Base-by-base conservation (phyloP, 2,329 filamentous ascomycete species). In the Hymenoscyphus linearis region DNA sequence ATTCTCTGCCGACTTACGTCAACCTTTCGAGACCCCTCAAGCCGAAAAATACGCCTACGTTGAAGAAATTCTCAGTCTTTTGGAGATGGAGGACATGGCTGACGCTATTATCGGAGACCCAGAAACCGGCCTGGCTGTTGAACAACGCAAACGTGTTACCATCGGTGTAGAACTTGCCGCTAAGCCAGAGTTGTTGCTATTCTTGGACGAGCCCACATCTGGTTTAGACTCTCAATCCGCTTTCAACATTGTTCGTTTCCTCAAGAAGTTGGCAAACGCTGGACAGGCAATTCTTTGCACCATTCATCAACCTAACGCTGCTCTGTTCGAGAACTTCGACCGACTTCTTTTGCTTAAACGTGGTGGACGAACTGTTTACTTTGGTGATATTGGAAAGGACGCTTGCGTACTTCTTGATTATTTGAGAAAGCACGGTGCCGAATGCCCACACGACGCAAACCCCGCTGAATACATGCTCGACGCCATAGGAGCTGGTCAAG, bases 201-300 rank as follows among this genome's bases (percentile, higher is more conserved):
- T 85, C 75, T 71, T 85, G 40, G 83, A 85, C 64, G 83, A 85
- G 68, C 83, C 83, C 16, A 85, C 83, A 1, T 81, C 78, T 44
- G 83, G 83, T 66, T 76, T 85, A 16, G 83, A 85, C 68, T 81
- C 78, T 34, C 82, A 84, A 66, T 79, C 76, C 62, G 82, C 83
- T 12, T 85, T 83, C 74, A 85, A 85, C 67, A 85, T 85, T 59
- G 80, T 85, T 50, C 79, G 81, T 58, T 84, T 85, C 75, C 74
- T 85, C 22, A 79, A 79, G 40, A 85, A 85, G 68, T 75, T 85
- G 2, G 80, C 82, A 66, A 75, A 77, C 58, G 84, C 84, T 26
- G 87, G 86, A 1, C 86, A 89, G 69, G 86, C 86, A 22, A 85
- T 90, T 66, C 76, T 89, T 1, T 88, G 85, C 69, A 89, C 86